These are phyloP conservation scores for Vitellaria paradoxa DNA, from an alignment of 179 eudicot genomes.

Conservation along the genomic window DNA sequence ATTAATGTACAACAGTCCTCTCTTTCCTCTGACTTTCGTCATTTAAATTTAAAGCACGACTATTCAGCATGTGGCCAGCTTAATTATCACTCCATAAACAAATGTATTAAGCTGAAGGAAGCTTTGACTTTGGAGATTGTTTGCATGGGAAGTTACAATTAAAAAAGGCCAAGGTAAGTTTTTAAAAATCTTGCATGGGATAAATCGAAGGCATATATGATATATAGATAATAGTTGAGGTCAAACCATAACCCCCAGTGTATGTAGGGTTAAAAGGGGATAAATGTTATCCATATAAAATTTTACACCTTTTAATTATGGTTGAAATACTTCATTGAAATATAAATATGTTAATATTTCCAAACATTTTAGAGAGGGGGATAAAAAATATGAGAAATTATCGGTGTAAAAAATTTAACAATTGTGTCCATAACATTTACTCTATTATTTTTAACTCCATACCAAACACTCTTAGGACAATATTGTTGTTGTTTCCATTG, in stretches of 20 bases:
- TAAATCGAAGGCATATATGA: background rate
- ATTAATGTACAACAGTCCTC: background rate
- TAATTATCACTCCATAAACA: background rate
- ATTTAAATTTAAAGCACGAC: background rate
- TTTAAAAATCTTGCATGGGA: background rate
- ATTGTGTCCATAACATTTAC: too few species aligned
- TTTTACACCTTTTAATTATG: too few species aligned
- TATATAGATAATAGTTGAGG: background rate
- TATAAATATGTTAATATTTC: too few species aligned
- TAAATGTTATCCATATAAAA: too few species aligned
- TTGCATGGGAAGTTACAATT: conserved; percentile 5
- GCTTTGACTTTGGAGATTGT: conserved; percentile 8
- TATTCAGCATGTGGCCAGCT: conserved; percentile 15
- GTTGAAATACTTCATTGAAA: too few species aligned
- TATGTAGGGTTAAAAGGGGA: too few species aligned
- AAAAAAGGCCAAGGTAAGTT: background rate
- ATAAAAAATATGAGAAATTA: too few species aligned
- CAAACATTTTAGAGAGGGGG: too few species aligned
- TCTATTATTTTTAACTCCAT: too few species aligned
- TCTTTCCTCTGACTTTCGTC: background rate
- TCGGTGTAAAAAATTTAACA: too few species aligned
- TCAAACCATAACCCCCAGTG: background rate
- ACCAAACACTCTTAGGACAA: too few species aligned
- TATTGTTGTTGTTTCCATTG: too few species aligned
- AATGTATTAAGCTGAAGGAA: background rate